Base-by-base conservation (phyloP, 305 asterid species). In the Fraxinus baroniana region DNA sequence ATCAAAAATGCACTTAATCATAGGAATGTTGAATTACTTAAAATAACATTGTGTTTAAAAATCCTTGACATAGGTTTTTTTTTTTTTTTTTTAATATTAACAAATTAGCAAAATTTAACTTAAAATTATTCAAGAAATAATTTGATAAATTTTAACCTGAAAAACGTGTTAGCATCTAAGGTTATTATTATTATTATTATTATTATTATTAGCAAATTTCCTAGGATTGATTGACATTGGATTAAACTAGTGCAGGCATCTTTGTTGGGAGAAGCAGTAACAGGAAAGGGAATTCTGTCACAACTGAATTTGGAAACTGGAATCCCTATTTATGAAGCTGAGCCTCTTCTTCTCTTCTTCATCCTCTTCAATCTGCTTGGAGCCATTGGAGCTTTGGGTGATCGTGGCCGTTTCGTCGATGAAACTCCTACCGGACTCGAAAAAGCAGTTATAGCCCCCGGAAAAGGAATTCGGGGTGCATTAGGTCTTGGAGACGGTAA, bases 331-430 rank as follows among this genome's bases (percentile, higher is more conserved):
- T 94, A 91, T 74, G 98, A 94, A 84, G 98, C 92, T 39, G 94
- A 91, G 87, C 94, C 94, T 10, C 92, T 91, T 70, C 89, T 91
- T 32, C 88, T 91, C 37, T 93, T 94, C 80, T 94, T 94, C 91
- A 94, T 94, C 75, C 90, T 94, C 18, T 94, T 94, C 83, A 94
- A 85, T 83, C 92, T 94, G 26, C 94, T 94, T 57, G 98, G 97
- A 82, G 98, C 98, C 78, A 94, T 94, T 5, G 98, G 98, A 84
- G 98, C 98, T 71, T 82, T 94, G 62, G 98, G 98, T 64, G 98
- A 94, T 85, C 90, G 98, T 70, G 98, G 98, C 30, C 89, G 89
- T 0, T 94, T 94, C 41, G 88, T 94, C 68, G 98, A 94, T 64
- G 98, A 94, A 0, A 49, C 90, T 13, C 9, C 86, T 20, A 78